Conservation (phyloP, 495 filamentous ascomycete genomes). For the Neurospora sp. region DNA sequence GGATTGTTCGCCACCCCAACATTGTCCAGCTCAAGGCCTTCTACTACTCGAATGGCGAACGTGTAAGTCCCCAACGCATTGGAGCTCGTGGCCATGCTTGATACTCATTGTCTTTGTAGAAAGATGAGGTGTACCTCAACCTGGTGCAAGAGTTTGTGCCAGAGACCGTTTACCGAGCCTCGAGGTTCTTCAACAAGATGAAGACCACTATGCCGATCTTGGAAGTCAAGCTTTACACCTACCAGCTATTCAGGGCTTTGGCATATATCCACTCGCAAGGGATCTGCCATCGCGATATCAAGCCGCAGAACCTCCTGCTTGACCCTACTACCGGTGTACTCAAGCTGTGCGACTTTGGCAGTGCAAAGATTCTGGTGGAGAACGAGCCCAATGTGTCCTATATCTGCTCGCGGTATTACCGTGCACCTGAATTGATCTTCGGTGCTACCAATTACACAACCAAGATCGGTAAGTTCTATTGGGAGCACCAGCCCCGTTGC, state of each 20-base stretch:
- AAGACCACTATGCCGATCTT: slow-evolving; percentile 99
- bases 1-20: slow-evolving; percentile 96
- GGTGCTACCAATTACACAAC: slow-evolving; percentile 99
- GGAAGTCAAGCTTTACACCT: slow-evolving; percentile 98
- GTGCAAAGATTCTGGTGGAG: slow-evolving; percentile 96
- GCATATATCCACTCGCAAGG: slow-evolving; percentile 99
- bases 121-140: slow-evolving; percentile 99
- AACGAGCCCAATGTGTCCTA: slow-evolving; percentile 99
- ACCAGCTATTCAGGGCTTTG: slow-evolving; percentile 95
- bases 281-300: slow-evolving; percentile 98
- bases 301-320: slow-evolving; percentile 92
- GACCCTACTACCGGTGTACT: slow-evolving; percentile 84
- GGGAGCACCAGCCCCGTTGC: not conserved
- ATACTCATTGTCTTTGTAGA: slow-evolving; percentile 43
- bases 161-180: slow-evolving; percentile 97
- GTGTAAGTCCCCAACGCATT: slow-evolving; percentile 48
- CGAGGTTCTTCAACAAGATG: slow-evolving; percentile 98
- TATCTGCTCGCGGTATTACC: slow-evolving; percentile 98
- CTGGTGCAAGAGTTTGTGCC: slow-evolving; percentile 97
- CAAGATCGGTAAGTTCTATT: slow-evolving; percentile 78
- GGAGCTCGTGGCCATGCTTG: slow-evolving; percentile 1
- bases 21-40: slow-evolving; percentile 98
- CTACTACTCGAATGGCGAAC: slow-evolving; percentile 97
- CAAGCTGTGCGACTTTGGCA: slow-evolving; percentile 98
- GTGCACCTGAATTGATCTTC: slow-evolving; percentile 96